These are phyloP conservation scores for Neurospora tetraspora DNA, from an alignment of 495 filamentous ascomycete species.

Conservation along the genomic window DNA sequence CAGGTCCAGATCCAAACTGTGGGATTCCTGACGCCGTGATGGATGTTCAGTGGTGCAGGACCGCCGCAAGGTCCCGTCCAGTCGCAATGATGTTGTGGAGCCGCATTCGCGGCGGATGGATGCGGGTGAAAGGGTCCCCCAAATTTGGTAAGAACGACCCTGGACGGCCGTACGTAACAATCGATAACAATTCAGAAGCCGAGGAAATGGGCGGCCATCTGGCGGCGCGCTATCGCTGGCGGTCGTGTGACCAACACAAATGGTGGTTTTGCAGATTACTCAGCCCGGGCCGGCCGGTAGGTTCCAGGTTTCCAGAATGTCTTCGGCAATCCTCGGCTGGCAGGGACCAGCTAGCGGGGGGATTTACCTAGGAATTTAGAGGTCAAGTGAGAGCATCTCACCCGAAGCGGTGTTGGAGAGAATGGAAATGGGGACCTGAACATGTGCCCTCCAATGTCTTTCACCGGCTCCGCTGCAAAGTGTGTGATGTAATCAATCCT, in stretches of 20 bases:
- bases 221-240: neutral
- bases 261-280: neutral
- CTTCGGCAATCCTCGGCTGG: slow-evolving; percentile 31
- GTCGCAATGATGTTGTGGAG: neutral
- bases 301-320: neutral
- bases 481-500: neutral
- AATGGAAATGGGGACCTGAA: neutral
- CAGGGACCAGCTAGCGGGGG: slow-evolving; percentile 1
- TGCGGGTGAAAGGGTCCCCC: neutral
- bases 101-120: neutral
- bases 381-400: neutral
- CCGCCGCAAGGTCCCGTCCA: neutral
- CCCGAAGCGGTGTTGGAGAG: neutral
- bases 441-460: neutral
- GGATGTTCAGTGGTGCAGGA: neutral
- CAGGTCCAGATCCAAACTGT: neutral
- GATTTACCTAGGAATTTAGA: neutral
- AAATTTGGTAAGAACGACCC: neutral
- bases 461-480: neutral
- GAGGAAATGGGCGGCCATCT: neutral
- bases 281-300: neutral
- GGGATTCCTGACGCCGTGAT: neutral
- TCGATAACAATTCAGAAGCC: neutral
- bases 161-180: neutral
- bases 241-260: neutral